phyloP scores from a whole-genome alignment of 2,329 filamentous ascomycete species.

The Neonectria ditissima region DNA sequence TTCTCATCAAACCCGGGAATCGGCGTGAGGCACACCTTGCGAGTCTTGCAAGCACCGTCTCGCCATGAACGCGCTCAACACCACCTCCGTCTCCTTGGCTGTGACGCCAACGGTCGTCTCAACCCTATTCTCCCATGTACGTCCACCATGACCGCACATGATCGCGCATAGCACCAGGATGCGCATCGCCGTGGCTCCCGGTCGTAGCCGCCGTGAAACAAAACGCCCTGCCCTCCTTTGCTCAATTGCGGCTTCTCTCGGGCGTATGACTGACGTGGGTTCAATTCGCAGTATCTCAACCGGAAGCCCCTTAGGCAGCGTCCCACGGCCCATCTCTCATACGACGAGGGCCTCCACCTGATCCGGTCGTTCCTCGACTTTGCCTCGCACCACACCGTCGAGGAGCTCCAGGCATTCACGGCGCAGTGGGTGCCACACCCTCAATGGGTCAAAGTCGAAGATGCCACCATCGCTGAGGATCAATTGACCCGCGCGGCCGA shows the following conservation, averaged over 20 bases:
- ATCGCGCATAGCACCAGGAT: slow-evolving; percentile 14
- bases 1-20: slow-evolving; percentile 6
- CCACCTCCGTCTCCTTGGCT: slow-evolving; percentile 82
- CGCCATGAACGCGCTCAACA: slow-evolving; percentile 73
- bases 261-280: slow-evolving; percentile 23
- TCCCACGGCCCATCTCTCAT: slow-evolving; percentile 90
- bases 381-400: slow-evolving; percentile 89
- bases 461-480: slow-evolving; percentile 72
- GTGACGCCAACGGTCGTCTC: slow-evolving; percentile 89
- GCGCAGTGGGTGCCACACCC: slow-evolving; percentile 91
- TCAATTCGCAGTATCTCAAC: slow-evolving; percentile 77
- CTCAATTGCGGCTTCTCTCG: background rate
- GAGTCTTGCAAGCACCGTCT: slow-evolving; percentile 8
- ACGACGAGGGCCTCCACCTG: slow-evolving; percentile 90
- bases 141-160: slow-evolving; percentile 45
- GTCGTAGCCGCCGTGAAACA: background rate
- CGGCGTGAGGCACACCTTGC: slow-evolving; percentile 28
- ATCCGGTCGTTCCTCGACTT: slow-evolving; percentile 88
- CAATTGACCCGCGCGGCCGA: slow-evolving; percentile 75
- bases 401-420: slow-evolving; percentile 93
- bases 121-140: slow-evolving; percentile 87
- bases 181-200: slow-evolving; percentile 11
- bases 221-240: background rate
- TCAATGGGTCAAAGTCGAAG: slow-evolving; percentile 85
- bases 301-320: slow-evolving; percentile 80